Conservation (phyloP, 2,329 filamentous ascomycete species). For the Pseudogymnoascus sp. region DNA sequence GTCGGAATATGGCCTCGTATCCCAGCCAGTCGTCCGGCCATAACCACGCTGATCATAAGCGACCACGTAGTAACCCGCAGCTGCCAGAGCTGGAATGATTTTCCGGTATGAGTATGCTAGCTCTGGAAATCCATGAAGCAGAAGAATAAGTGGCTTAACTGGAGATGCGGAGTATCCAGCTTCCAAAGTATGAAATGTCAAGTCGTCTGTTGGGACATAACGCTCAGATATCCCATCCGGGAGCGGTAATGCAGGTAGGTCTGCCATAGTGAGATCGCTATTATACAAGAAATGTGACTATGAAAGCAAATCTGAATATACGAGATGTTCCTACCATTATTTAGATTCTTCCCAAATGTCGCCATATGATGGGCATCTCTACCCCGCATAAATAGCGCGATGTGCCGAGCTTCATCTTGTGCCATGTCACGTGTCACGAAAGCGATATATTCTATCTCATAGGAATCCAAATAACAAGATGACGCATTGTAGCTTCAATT, state of each 20-base stretch:
- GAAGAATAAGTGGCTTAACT: conserved; percentile 48
- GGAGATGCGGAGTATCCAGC: conserved; percentile 38
- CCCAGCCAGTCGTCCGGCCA: conserved; percentile 57
- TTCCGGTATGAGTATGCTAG: conserved; percentile 64
- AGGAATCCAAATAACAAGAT: background rate
- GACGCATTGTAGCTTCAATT: background rate
- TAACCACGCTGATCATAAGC: conserved; percentile 63
- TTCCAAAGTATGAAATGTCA: conserved; percentile 56
- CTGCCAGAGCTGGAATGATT: conserved; percentile 51
- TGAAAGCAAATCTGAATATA: background rate
- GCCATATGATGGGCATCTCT: background rate
- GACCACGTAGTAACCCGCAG: conserved; percentile 56
- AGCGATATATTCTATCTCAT: background rate
- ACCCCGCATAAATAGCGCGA: background rate
- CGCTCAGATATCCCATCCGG: conserved; percentile 48
- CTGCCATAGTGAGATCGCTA: conserved; percentile 22
- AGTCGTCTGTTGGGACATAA: conserved; percentile 50
- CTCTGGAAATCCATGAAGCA: conserved; percentile 62
- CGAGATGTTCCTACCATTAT: background rate
- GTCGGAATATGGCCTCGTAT: conserved; percentile 41
- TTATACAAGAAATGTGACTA: background rate
- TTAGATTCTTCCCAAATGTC: background rate
- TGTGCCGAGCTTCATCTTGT: background rate
- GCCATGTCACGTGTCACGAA: background rate
- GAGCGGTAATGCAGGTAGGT: conserved; percentile 34